Conservation (phyloP, 192 early-diverging fungal genomes). For the Bifiguratus adelaidae region DNA sequence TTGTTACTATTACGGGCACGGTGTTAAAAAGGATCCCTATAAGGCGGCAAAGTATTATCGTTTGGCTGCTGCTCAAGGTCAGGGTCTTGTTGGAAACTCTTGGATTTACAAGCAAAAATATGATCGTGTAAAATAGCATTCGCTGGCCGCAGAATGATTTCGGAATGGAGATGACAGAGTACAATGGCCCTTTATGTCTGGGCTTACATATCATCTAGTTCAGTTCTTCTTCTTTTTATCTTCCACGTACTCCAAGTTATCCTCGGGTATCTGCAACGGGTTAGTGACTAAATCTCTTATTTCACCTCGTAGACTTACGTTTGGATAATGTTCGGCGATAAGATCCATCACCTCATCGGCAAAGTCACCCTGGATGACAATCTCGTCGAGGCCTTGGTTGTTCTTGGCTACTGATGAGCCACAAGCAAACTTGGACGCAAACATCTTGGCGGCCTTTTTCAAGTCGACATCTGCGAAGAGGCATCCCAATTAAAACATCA, state of each 20-base stretch:
- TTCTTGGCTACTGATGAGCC: conserved; percentile 92
- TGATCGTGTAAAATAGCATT: no score
- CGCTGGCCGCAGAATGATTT: no score
- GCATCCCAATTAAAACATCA: neutral
- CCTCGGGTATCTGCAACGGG: conserved; percentile 45
- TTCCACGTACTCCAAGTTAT: conserved; percentile 65
- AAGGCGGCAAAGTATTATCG: conserved; percentile 73
- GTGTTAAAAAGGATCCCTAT: conserved; percentile 60
- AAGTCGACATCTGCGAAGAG: conserved; percentile 71
- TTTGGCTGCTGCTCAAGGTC: conserved; percentile 60
- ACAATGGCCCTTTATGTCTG: no score
- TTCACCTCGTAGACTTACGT: conserved; percentile 25
- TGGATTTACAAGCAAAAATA: conserved; percentile 82
- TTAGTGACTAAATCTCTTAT: neutral
- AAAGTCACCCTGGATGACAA: conserved; percentile 95
- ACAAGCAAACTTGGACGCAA: conserved; percentile 93
- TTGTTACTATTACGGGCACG: conserved; percentile 64
- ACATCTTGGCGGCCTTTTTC: conserved; percentile 93
- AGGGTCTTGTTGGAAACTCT: conserved; percentile 65
- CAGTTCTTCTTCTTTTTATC: conserved; percentile 67
- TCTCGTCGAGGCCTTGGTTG: conserved; percentile 86
- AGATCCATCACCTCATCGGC: conserved; percentile 81
- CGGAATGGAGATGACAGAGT: no score
- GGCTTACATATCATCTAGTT: no score
- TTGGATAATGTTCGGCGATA: conserved; percentile 64